Percentiles rank a stretch among this genome's conserved stretches.
phyloP scores from a whole-genome alignment of 2,329 filamentous ascomycete species.

The Teratosphaeria viscida region DNA sequence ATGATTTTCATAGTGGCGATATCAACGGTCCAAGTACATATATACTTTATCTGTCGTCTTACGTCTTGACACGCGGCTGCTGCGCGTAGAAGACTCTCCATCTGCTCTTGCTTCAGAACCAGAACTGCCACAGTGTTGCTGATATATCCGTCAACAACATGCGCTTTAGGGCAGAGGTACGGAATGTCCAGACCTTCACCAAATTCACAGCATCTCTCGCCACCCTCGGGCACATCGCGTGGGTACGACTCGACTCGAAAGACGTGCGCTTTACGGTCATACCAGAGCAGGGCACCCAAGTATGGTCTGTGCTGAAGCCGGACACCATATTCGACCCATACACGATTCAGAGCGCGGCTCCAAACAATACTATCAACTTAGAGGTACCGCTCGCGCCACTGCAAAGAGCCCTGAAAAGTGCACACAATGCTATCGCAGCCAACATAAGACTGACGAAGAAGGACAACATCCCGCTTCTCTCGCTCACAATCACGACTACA shows the following conservation, averaged over 20 bases:
- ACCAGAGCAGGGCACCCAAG: constrained; percentile 86
- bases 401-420: constrained; percentile 84
- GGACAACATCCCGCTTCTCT: constrained; percentile 74
- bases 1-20: background rate
- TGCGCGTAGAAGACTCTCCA: background rate
- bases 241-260: constrained; percentile 80
- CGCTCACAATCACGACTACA: constrained; percentile 77
- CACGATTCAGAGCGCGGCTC: constrained; percentile 72
- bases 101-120: background rate
- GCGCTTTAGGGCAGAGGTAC: constrained; percentile 19
- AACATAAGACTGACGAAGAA: constrained; percentile 88
- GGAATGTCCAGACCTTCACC: constrained; percentile 28
- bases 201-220: constrained; percentile 53
- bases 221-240: constrained; percentile 70
- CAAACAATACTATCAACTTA: constrained; percentile 84
- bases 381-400: constrained; percentile 84
- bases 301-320: constrained; percentile 50
- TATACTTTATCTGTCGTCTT: background rate
- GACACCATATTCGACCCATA: constrained; percentile 84
- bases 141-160: constrained; percentile 28
- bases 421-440: constrained; percentile 68
- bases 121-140: background rate
- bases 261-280: constrained; percentile 90
- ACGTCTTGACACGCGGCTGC: background rate
- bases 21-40: background rate